Evolutionary conservation across 495 filamentous ascomycete species (phyloP).

Genomic region (Parathielavia hyrcaniae): DNA sequence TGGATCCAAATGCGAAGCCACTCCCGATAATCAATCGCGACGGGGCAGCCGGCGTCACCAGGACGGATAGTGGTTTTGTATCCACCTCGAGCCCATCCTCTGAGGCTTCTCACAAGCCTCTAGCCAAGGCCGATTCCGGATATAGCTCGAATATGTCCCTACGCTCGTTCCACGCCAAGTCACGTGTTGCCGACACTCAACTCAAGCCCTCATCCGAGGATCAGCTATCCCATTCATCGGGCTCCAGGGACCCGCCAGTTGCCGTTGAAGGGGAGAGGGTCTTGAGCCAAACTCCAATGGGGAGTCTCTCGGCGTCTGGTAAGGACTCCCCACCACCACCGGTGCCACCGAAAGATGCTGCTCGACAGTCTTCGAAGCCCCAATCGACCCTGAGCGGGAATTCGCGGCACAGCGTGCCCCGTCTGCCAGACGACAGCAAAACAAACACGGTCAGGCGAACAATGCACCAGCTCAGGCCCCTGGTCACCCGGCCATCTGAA

Average conservation of each 20-base stretch:
- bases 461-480: slow-evolving; percentile 8
- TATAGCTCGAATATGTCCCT: slow-evolving; percentile 51
- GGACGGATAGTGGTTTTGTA: slow-evolving; percentile 43
- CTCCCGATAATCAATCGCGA: slow-evolving; percentile 13
- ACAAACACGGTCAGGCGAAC: slow-evolving; percentile 5
- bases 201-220: slow-evolving; percentile 7
- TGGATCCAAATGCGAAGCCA: slow-evolving; percentile 40
- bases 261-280: slow-evolving; percentile 4
- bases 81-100: slow-evolving; percentile 33
- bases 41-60: slow-evolving; percentile 23
- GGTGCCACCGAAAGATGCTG: slow-evolving; percentile 29
- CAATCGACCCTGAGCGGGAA: slow-evolving; percentile 6
- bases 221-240: slow-evolving; percentile 4
- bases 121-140: slow-evolving; percentile 52
- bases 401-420: slow-evolving; percentile 9
- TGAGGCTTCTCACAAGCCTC: slow-evolving; percentile 33
- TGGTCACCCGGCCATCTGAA: slow-evolving; percentile 2
- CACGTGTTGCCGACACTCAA: slow-evolving; percentile 12
- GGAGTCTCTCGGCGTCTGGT: slow-evolving; percentile 1
- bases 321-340: slow-evolving; percentile 30
- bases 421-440: not conserved
- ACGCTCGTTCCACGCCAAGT: slow-evolving; percentile 37
- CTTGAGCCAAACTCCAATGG: not conserved
- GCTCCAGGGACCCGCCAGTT: slow-evolving; percentile 1
- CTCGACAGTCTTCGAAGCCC: slow-evolving; percentile 1